Evolutionary conservation across 768 basidiomycete species (phyloP), one percentile per base, ranked within the genome.

Genomic region (Tricholomella constricta): DNA sequence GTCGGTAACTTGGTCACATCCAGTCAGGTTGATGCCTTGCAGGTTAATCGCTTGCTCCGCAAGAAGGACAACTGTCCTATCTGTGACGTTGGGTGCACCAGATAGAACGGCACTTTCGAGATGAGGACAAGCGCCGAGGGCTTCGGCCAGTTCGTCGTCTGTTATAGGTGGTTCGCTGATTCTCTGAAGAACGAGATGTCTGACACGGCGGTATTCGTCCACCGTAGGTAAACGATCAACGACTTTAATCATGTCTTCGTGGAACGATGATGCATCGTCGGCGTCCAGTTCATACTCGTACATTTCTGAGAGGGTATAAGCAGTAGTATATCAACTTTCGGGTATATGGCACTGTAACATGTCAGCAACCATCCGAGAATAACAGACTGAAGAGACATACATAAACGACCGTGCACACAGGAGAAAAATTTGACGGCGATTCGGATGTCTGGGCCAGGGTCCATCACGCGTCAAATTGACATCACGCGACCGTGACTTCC

Each of bases 1-100:
- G 63, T 95, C 91, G 15, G 90, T 88, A 42, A 98, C 76, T 55
- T 78, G 73, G 29, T 75, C 76, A 72, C 94, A 97, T 15, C 84
- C 85, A 51, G 82, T 81, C 53, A 97, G 62, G 67, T 92, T 88
- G 48, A 97, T 67, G 17, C 88, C 87, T 54, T 87, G 83, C 6
- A 98, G 74, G 51, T 84, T 81, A 15, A 74, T 71, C 34, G 91
- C 88, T 41, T 73, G 77, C 52, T 73, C 69, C 8, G 88, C 86
- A 36, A 95, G 76, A 15, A 78, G 69, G 34, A 81, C 74, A 38
- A 95, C 67, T 6, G 89, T 84, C 57, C 78, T 76, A 74, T 95
- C 89, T 23, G 85, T 83, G 14, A 83, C 78, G 55, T 84, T 80
- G 48, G 76, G 74, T 12, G 88, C 78, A n/a, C 85, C 86, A 12